These are phyloP conservation scores for Mycena albidolilacea DNA, from an alignment of 768 basidiomycete species.

Conservation along the genomic window DNA sequence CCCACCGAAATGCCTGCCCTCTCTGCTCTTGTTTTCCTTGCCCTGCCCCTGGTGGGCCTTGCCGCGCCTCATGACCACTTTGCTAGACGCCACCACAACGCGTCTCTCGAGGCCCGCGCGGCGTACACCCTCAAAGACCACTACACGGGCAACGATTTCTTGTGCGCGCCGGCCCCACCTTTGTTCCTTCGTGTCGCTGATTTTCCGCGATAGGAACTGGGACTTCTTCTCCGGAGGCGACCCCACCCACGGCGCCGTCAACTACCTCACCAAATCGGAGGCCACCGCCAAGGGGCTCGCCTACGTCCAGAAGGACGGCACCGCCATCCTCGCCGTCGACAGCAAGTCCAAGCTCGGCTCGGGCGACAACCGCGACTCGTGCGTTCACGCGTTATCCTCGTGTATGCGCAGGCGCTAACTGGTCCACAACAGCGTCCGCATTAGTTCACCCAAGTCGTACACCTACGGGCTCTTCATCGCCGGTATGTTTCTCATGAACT, in stretches of 20 bases:
- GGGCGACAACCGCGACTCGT: conserved; percentile 72
- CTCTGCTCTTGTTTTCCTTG: conserved; percentile 30
- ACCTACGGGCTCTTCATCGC: conserved; percentile 81
- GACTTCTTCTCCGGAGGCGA: conserved; percentile 74
- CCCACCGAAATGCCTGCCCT: conserved; percentile 30
- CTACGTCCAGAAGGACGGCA: conserved; percentile 71
- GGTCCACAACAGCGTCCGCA: conserved; percentile 72
- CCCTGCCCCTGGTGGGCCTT: conserved; percentile 33
- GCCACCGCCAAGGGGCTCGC: conserved; percentile 71
- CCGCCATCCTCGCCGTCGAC: conserved; percentile 76
- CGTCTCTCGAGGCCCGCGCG: conserved; percentile 27
- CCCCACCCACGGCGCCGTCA: conserved; percentile 80
- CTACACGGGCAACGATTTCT: conserved; percentile 65
- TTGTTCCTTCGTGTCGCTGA: conserved; percentile 1
- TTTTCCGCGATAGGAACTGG: conserved; percentile 64
- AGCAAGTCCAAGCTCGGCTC: conserved; percentile 60
- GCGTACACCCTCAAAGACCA: conserved; percentile 39
- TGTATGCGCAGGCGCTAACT: conserved; percentile 12
- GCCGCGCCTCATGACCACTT: conserved; percentile 22
- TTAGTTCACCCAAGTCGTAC: conserved; percentile 74
- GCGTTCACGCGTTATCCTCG: conserved; percentile 38
- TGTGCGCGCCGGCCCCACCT: conserved; percentile 47
- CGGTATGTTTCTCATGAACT: conserved; percentile 43
- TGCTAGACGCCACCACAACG: conserved; percentile 18
- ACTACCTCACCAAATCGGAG: conserved; percentile 64